Base-by-base conservation (phyloP, 768 basidiomycete species). In the Tubosaeta sp. region DNA sequence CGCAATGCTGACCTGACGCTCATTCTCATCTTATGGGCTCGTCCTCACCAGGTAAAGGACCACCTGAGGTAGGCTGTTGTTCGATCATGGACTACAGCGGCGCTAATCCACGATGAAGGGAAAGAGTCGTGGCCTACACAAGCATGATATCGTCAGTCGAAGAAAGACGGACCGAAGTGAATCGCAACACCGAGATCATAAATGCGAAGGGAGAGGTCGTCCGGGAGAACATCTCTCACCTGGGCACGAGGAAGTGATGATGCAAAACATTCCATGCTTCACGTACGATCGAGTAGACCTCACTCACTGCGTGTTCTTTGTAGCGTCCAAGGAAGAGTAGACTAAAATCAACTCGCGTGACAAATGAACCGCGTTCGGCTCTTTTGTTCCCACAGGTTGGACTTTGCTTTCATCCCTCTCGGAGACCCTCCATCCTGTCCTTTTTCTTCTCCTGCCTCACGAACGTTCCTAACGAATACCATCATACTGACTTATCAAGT, bases 301-400 rank as follows among this genome's bases (percentile, higher is more conserved):
- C 3, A 22, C 2, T 22, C 22, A 22, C 22, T 22, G 22, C 22
- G 22, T 22, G 22, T 22, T 22, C 29, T 29, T 29, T 29, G 29
- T 38, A 19, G 9, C 10, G 17, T 38, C 35, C 11, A 3, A 33
- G 22, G 22, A 22, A 35, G 33, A 14, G 22, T 38, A 7, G 54
- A 31, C 9, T 2, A 50, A 67, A 68, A 39, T 67, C 63, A 67
- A 67, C 54, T 26, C 66, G 70, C 66, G 66, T 68, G 66, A 68
- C 56, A 62, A 66, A 45, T 43, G 66, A 68, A 68, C 66, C 66
- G 65, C 62, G 66, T 61, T 54, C 22, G 25, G 46, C 42, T 39
- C 41, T 53, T 46, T 52, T 50, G 53, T 54, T 59, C 57, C 55
- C 64, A 63, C 56, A 57, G 22, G 33, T 27, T 49, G 46, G 6